Conservation (phyloP, 768 basidiomycete genomes). For the Kwoniella dendrophila region DNA sequence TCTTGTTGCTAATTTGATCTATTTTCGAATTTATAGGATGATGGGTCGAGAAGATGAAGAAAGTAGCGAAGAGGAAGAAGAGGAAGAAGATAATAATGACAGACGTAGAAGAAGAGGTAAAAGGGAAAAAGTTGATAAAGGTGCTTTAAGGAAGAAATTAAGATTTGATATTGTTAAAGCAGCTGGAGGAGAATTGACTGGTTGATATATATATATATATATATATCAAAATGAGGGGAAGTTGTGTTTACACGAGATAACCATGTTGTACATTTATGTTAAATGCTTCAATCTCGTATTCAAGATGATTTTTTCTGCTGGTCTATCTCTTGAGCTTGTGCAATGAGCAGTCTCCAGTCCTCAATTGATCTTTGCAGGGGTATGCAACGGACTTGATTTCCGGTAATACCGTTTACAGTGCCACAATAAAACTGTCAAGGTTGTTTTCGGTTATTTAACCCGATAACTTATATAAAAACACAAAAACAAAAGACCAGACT, state of each 20-base stretch:
- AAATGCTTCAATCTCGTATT: too few species aligned
- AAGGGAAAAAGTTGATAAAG: constrained; percentile 4
- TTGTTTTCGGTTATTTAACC: constrained; percentile 21
- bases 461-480: constrained; percentile 1
- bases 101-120: constrained; percentile 4
- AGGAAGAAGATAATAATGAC: constrained; percentile 8
- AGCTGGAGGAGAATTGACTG: constrained; percentile 34
- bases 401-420: neutral
- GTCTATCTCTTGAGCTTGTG: too few species aligned
- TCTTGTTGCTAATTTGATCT: neutral
- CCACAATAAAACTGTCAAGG: neutral
- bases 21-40: constrained; percentile 3
- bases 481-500: neutral
- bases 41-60: constrained; percentile 26
- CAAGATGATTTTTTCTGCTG: too few species aligned
- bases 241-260: too few species aligned
- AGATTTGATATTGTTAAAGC: constrained; percentile 38
- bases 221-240: too few species aligned
- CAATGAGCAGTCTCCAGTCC: too few species aligned
- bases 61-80: constrained; percentile 23
- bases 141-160: constrained; percentile 33
- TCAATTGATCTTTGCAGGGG: too few species aligned
- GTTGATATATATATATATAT: too few species aligned
- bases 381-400: too few species aligned
- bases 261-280: too few species aligned